Evolutionary conservation across 106 monocot species (phyloP), one percentile per base, ranked within the genome.

Genomic region (Dioscorea dumetorum): DNA sequence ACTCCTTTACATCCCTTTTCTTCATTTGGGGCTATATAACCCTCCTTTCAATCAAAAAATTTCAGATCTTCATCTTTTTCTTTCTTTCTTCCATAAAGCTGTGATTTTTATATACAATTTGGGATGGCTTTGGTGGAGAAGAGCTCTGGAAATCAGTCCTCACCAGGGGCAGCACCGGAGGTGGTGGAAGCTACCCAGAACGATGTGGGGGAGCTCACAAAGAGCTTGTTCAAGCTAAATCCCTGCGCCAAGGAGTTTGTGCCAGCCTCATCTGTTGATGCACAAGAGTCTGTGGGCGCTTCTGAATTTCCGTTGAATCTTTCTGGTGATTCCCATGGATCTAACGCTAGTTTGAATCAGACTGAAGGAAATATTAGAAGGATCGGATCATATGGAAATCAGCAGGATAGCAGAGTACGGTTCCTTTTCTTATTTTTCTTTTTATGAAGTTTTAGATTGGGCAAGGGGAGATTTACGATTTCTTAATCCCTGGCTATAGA

Each of bases 211-310:
- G 67, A 82, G 49, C 74, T 84, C 22, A 82, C 74, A 59, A 73
- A 81, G 33, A 60, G 84, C 49, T 74, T 88, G 12, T 84, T 84
- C 53, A 88, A 88, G 20, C 51, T 88, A 58, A 88, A 88, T 62
- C 88, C 88, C 7, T 70, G 57, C 16, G 84, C 88, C 9, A 67
- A 84, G 77, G 88, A 88, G 79, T 88, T 88, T 68, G 67, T 88
- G 49, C 88, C 88, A 80, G 48, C 21, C 74, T 84, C 19, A 28
- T 86, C 86, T 1, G 86, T 83, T 4, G 78, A 86, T 53, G 83
- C 90, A 53, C 90, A 81, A 15, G 53, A 83, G 22, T 90, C 79
- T 57, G 70, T 81, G 10, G 64, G 67, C 4, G 32, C 53, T 13
- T 17, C 24, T 59, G 74, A 66, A 57, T 69, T 28, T 17, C 66